Base-by-base conservation (phyloP, 169 alveolate species). In the Eimeria maxima region DNA sequence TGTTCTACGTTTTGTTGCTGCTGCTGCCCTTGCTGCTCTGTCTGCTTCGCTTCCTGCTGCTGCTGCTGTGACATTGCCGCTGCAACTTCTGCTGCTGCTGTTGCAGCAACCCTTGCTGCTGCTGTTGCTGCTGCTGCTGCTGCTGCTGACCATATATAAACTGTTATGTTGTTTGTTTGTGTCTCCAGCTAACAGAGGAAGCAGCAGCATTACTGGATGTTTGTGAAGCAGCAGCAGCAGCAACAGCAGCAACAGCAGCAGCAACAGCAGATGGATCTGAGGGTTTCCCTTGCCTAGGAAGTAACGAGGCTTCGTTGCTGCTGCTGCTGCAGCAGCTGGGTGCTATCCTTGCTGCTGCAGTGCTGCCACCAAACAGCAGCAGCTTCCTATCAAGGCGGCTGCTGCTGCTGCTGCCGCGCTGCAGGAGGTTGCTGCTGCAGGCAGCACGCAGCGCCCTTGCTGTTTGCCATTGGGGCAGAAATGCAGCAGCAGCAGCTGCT, bases 271-370 rank as follows among this genome's bases (percentile, higher is more conserved):
- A 5, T 7, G 57, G 57, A 50, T 50, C 57, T 50, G 57, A 50
- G 57, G 57, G 57, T 50, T 20, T 29, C 50, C 45, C 20, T 44
- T n/a, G 83, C 50, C 20, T 73, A 6, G 24, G 83, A 10, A 73
- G 83, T 27, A 18, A n/a, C 16, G 50, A 73, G 50, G 83, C 83
- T 38, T 13, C 83, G 7, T 73, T 73, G 83, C 83, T 73, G 83
- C 83, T 73, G 44, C 55, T 73, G 83, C 83, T 73, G 83, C 83
- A 73, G 83, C 83, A 73, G 83, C 5, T 73, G 4, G 83, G 83
- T 10, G 45, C 4, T n/a, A 29, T 29, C 16, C 83, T 73, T n/a
- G 83, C 83, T 29, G 83, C 83, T 38, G 50, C 4, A 4, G 83
- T 38, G 83, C 50, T 73, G 83, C 83, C 83, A 5, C 45, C 45